phyloP scores from a whole-genome alignment of 768 basidiomycete species.

The Collybia sordida region DNA sequence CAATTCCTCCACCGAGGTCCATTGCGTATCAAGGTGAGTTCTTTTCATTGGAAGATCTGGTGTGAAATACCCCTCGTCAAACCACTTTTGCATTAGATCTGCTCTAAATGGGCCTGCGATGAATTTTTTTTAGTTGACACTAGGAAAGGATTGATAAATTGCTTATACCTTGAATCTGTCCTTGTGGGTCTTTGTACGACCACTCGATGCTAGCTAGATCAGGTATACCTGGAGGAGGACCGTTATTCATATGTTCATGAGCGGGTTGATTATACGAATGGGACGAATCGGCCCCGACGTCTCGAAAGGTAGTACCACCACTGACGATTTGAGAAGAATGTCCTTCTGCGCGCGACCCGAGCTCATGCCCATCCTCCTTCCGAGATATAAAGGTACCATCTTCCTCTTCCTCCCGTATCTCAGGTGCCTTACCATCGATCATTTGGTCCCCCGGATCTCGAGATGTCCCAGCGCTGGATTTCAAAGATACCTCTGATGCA shows the following conservation, averaged over 20 bases:
- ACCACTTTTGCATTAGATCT: constrained; percentile 93
- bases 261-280: constrained; percentile 13
- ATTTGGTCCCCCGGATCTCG: constrained; percentile 36
- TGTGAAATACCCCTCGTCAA: constrained; percentile 85
- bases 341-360: neutral
- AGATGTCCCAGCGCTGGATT: constrained; percentile 32
- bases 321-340: neutral
- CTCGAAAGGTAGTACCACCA: neutral
- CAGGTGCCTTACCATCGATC: constrained; percentile 38
- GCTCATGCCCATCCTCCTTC: constrained; percentile 3
- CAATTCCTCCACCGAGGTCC: constrained; percentile 64
- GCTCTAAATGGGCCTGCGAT: constrained; percentile 82
- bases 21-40: constrained; percentile 64
- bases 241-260: constrained; percentile 9
- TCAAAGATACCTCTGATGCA: constrained; percentile 54
- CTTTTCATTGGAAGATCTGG: constrained; percentile 84
- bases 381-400: constrained; percentile 22
- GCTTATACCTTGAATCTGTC: constrained; percentile 81
- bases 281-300: constrained; percentile 11
- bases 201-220: constrained; percentile 73
- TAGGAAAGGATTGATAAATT: constrained; percentile 4
- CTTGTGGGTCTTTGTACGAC: constrained; percentile 91
- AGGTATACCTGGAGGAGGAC: constrained; percentile 44
- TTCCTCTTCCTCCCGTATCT: constrained; percentile 66
- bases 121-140: neutral